Base-by-base conservation (phyloP, 2,329 filamentous ascomycete genomes). In the Diaporthe batatas region DNA sequence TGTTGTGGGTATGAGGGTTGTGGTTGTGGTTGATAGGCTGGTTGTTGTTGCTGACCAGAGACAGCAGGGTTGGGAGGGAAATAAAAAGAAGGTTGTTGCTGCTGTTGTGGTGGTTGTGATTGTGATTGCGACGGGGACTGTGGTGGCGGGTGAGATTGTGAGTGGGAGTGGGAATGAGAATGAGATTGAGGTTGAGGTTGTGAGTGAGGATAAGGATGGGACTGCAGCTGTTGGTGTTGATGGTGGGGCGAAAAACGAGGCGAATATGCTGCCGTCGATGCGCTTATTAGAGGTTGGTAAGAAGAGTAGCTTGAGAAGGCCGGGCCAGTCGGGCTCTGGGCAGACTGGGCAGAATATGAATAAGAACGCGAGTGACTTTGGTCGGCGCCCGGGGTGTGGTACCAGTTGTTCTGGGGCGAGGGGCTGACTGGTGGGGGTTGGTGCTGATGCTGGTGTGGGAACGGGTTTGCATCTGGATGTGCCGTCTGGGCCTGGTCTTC, bases 401-500 rank as follows among this genome's bases (percentile, higher is more conserved):
- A 74, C 71, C 71, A 74, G 39, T 74, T 73, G 25, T 53, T 59
- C 18, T 65, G 73, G 14, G 67, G 32, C 34, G 70, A 62, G n/a
- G 71, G 58, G 54, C 70, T 53, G 53, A 74, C 58, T 44, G 44
- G 73, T 34, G 68, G 73, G 29, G 59, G 47, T 18, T 70, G 67
- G 53, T 71, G 71, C 29, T 69, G 75, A 49, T 76, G 76, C 44
- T 74, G 76, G 57, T 76, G 77, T 21, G 53, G 47, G 57, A 77
- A 73, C 73, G 73, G 75, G 16, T 34, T 39, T 55, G 49, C 25
- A 32, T 44, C 21, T 68, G 64, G 64, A 7, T 76, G 77, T 67
- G 78, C 79, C 57, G 77, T 79, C 7, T 75, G 73, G 62, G 73
- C 64, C 44, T 72, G 75, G 34, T 75, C 75, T 55, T 72, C 42